Percentiles rank a stretch among this genome's conserved stretches.
phyloP scores from a whole-genome alignment of 305 asterid species.

The Rubia tinctorum region DNA sequence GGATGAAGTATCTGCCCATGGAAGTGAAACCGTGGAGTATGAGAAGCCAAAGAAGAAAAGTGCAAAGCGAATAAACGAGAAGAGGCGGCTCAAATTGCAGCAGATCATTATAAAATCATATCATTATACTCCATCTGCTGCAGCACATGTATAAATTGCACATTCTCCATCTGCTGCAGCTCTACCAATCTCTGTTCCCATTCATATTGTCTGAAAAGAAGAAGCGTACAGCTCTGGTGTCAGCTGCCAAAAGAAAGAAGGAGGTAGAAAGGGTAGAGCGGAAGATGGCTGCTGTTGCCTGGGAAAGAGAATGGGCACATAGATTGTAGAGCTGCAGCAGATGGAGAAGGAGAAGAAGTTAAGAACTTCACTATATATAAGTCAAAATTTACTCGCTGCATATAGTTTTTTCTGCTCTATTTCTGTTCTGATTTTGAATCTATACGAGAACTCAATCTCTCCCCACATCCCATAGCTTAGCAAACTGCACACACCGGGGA shows the following conservation, averaged over 20 bases:
- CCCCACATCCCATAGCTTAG: not conserved
- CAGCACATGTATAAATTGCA: too few relatives aligned
- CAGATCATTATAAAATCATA: too few relatives aligned
- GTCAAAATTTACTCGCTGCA: not conserved
- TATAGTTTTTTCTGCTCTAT: not conserved
- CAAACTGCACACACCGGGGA: not conserved
- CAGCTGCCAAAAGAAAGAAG: conserved; percentile 78
- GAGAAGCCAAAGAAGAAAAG: conserved; percentile 85
- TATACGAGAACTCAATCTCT: not conserved
- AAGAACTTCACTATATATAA: conserved; percentile 19
- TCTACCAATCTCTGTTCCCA: too few relatives aligned
- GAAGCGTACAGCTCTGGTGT: conserved; percentile 74
- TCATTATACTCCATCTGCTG: too few relatives aligned
- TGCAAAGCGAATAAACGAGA: conserved; percentile 78
- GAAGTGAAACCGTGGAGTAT: conserved; percentile 22
- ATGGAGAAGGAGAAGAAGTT: conserved; percentile 70
- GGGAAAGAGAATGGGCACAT: conserved; percentile 90
- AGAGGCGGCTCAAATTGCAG: conserved; percentile 60
- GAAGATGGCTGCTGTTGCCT: conserved; percentile 97
- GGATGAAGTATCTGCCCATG: conserved; percentile 59
- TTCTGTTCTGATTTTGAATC: not conserved
- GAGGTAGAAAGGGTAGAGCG: conserved; percentile 65
- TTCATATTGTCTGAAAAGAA: conserved; percentile 75
- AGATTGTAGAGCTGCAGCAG: conserved; percentile 68
- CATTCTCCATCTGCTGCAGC: too few relatives aligned